Percentiles rank a stretch among this genome's conserved stretches.
Evolutionary conservation across 169 alveolate genomes (phyloP).

Genomic region (Plasmodium inui): DNA sequence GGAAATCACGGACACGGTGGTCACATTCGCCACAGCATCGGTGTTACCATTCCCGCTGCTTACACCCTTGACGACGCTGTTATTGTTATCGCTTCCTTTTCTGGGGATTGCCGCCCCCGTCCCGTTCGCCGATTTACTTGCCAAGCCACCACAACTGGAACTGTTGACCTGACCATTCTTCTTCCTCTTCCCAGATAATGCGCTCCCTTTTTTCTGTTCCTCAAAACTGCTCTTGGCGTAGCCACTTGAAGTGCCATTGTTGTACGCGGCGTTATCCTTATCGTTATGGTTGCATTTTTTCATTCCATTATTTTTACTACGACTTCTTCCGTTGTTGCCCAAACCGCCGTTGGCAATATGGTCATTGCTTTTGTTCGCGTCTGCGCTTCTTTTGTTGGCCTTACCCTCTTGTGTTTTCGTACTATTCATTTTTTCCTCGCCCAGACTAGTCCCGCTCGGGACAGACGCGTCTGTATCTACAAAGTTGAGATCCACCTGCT

Average conservation of each 20-base stretch:
- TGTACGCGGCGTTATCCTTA: slow-evolving; percentile 12
- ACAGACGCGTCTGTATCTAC: not conserved
- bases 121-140: not conserved
- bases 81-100: not conserved
- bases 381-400: slow-evolving; percentile 7
- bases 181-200: slow-evolving; percentile 9
- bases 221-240: not conserved
- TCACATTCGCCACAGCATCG: not conserved
- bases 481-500: not conserved
- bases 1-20: not conserved
- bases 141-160: not conserved
- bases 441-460: not conserved
- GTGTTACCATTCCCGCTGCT: not conserved
- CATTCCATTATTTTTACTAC: not conserved
- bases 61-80: not conserved
- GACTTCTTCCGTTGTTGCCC: not conserved
- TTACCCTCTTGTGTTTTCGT: not conserved
- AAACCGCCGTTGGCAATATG: not conserved
- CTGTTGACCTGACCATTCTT: not conserved
- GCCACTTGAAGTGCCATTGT: not conserved
- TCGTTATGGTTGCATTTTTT: not conserved
- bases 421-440: not conserved
- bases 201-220: not conserved
- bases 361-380: not conserved
- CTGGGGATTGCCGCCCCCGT: not conserved